Conservation (phyloP, 78 protist species). For the Pigoraptor vietnamica region DNA sequence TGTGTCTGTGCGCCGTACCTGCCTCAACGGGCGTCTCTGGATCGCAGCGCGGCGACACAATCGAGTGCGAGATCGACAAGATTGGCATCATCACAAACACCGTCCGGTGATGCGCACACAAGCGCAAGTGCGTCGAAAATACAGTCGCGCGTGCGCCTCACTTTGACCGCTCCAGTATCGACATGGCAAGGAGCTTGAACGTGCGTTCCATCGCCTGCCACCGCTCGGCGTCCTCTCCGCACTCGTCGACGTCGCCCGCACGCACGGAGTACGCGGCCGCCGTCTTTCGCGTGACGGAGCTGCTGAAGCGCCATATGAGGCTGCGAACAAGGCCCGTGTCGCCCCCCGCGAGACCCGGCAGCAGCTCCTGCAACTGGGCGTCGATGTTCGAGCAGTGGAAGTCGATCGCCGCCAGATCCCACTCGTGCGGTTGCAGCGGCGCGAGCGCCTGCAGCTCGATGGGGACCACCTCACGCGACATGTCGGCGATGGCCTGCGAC, state of each 20-base stretch:
- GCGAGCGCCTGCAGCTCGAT: neutral
- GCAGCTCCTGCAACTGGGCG: neutral
- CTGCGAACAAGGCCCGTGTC: neutral
- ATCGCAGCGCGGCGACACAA: neutral
- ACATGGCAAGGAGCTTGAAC: neutral
- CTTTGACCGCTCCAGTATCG: neutral
- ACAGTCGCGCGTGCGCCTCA: neutral
- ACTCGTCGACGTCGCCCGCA: neutral
- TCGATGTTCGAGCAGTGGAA: neutral
- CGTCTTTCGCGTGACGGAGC: neutral
- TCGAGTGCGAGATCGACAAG: conserved; percentile 8
- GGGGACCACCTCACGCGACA: neutral
- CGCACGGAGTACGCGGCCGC: neutral
- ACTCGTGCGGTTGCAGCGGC: neutral
- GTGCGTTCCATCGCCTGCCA: neutral
- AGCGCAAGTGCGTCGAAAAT: no score
- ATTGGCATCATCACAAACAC: conserved; percentile 7
- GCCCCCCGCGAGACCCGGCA: neutral
- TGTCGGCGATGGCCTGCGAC: neutral
- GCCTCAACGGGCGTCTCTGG: neutral
- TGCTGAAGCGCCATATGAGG: neutral
- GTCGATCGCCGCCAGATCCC: neutral
- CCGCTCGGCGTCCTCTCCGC: no score
- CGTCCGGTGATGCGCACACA: neutral
- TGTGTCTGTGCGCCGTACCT: neutral